Conservation (phyloP, 1,284 basidiomycete genomes). For the Cutaneotrichosporon mucoides region DNA sequence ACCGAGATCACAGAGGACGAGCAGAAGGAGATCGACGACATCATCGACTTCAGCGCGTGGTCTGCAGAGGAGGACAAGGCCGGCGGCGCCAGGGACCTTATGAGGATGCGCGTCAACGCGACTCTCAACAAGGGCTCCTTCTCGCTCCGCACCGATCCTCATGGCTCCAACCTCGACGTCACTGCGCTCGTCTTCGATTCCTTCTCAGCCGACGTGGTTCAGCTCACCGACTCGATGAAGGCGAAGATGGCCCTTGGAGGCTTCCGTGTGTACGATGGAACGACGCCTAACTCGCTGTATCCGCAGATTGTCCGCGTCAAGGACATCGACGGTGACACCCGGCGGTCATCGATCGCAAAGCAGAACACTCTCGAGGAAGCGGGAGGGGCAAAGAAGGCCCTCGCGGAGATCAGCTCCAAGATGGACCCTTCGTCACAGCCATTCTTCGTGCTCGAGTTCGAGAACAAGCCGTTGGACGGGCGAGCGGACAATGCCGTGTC, state of each 20-base stretch:
- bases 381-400: conserved; percentile 31
- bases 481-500: conserved; percentile 88
- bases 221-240: conserved; percentile 82
- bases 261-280: conserved; percentile 88
- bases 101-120: conserved; percentile 72
- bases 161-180: conserved; percentile 63
- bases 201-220: conserved; percentile 78
- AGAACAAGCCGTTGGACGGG: conserved; percentile 87
- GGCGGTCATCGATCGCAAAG: background rate
- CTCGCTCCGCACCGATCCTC: conserved; percentile 66
- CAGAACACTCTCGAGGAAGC: conserved; percentile 28
- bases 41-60: conserved; percentile 86
- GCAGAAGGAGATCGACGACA: conserved; percentile 85
- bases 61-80: conserved; percentile 59
- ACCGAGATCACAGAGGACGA: conserved; percentile 70
- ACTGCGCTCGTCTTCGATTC: conserved; percentile 85
- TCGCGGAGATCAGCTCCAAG: conserved; percentile 40
- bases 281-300: conserved; percentile 74
- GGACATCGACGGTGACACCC: conserved; percentile 33
- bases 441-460: conserved; percentile 90
- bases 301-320: conserved; percentile 94
- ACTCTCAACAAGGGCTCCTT: conserved; percentile 84
- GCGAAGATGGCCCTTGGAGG: conserved; percentile 79
- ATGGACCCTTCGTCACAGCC: conserved; percentile 55
- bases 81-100: conserved; percentile 71